Base-by-base conservation (phyloP, 352 stramenopile genomes). In the Globisporangium solare region DNA sequence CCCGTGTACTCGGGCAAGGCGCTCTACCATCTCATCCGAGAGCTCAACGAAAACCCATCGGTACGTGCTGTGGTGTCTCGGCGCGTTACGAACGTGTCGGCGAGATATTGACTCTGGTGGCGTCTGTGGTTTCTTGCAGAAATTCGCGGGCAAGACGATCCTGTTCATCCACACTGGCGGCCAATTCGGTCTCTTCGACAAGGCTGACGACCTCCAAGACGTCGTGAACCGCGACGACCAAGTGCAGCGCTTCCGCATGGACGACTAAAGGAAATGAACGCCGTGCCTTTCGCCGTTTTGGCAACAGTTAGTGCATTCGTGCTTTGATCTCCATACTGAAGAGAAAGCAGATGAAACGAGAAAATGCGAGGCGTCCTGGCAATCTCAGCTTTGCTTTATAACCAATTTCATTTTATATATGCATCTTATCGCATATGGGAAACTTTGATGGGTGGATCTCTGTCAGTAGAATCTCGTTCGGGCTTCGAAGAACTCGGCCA, bases 111-210 rank as follows among this genome's bases (percentile, higher is more conserved):
- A 3, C 1, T 39, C 49, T n/a, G n/a, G n/a, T n/a, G 24, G 24
- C 5, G 24, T 27, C 24, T 27, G 2, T 27, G 21, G 54, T 24
- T 18, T 14, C 22, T 22, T 60, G 32, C 51, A 90, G 73, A 94
- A 89, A 79, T 94, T 94, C 45, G 70, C 68, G 35, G 85, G 85
- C 18, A 89, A 86, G 47, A 83, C 64, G 24, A 91, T 97, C 56
- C 56, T 97, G 8, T 97, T 97, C 62, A 81, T 95, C 53, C 91
- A 97, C 70, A 97, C 91, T 0, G 91, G 91, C 24, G 89, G 91
- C 7, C 82, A 92, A 49, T 89, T 98, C 42, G 89, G 92, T 6
- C 66, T 97, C 31, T 98, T 88, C 67, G 91, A 98, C 71, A 97
- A 97, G 64, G 79, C 71, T 15, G 65, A 84, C 59, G 76, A 91